Conservation (phyloP, 2,329 filamentous ascomycete species). For the Alternaria hordeiaustralica region DNA sequence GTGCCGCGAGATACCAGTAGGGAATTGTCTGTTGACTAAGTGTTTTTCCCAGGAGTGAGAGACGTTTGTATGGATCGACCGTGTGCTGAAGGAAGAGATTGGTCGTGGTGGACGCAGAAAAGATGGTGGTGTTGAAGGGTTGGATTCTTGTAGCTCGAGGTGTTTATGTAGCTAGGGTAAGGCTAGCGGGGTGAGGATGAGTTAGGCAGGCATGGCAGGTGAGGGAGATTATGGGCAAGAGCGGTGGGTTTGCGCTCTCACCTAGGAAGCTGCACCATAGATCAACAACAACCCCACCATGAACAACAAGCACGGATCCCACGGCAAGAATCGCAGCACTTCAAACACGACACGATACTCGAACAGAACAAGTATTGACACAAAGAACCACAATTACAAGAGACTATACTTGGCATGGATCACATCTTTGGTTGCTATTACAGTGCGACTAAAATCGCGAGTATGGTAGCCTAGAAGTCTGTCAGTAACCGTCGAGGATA, state of each 20-base stretch:
- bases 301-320: not conserved
- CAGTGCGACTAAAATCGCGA: slow-evolving; percentile 52
- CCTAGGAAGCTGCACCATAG: not conserved
- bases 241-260: not conserved
- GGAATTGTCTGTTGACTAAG: not conserved
- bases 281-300: not conserved
- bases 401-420: not conserved
- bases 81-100: not conserved
- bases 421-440: not conserved
- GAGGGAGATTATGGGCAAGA: slow-evolving; percentile 1
- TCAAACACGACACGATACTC: not conserved
- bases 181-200: not conserved
- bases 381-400: not conserved
- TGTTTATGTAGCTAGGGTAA: not conserved
- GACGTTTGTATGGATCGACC: no score
- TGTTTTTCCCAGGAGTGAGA: not conserved
- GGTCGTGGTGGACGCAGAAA: not conserved
- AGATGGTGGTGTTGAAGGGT: not conserved
- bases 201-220: not conserved
- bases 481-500: slow-evolving; percentile 14
- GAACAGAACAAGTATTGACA: not conserved
- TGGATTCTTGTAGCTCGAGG: not conserved
- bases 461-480: slow-evolving; percentile 53
- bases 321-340: not conserved
- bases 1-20: not conserved